These are phyloP conservation scores for Pythium myriotylum DNA, from an alignment of 352 stramenopile species.

Conservation along the genomic window DNA sequence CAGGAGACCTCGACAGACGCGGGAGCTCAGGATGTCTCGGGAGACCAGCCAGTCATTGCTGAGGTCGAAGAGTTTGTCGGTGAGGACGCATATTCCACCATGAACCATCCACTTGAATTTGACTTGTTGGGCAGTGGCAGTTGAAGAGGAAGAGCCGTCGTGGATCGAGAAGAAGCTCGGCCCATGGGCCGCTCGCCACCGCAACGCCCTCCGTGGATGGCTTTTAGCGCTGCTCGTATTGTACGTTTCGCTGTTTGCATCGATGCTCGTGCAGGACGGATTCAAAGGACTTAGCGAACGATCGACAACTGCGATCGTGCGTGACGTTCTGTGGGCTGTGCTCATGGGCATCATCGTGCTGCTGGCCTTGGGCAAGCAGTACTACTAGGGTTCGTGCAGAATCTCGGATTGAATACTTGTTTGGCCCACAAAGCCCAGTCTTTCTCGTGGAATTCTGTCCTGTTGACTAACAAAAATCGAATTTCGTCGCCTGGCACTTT, in stretches of 20 bases:
- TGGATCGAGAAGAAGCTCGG: conserved; percentile 23
- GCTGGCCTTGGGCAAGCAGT: conserved; percentile 16
- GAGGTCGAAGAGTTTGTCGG: conserved; percentile 7
- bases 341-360: conserved; percentile 23
- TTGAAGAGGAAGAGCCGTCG: conserved; percentile 14
- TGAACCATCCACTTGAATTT: no score
- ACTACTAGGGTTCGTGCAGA: neutral
- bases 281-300: conserved; percentile 17
- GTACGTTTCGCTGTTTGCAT: conserved; percentile 25
- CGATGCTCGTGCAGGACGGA: conserved; percentile 14
- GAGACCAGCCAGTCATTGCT: neutral
- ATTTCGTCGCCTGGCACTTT: no score
- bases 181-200: conserved; percentile 20
- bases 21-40: neutral
- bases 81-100: no score
- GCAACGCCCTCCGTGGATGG: conserved; percentile 13
- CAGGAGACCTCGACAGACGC: neutral
- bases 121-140: neutral
- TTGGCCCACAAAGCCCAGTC: neutral
- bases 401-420: neutral
- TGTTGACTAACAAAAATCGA: no score
- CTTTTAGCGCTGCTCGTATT: conserved; percentile 5
- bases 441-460: no score
- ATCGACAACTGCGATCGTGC: neutral
- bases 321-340: conserved; percentile 23